Base-by-base conservation (phyloP, 306 rosid species). In the Arachis hypogaea region DNA sequence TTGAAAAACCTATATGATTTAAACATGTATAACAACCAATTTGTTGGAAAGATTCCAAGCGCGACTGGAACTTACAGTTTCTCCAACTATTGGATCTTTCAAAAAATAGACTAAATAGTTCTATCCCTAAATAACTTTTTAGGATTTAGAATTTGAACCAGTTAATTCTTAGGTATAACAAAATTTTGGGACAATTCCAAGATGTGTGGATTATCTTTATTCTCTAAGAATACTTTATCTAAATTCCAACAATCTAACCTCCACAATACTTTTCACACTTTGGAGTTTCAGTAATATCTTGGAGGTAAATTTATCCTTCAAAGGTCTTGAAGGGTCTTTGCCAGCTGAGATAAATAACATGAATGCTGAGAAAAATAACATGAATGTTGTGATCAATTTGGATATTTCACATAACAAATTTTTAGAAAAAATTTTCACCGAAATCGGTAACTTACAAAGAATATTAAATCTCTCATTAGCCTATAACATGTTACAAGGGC, bases 221-320 rank as follows among this genome's bases (percentile, higher is more conserved):
- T 36, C 45, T 43, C 73, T 85, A 44, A 46, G 63, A 66, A 46
- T 16, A 1, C 36, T 85, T 2, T 3, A 70, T 33, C 1, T 85
- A 5, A 58, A 42, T 28, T 64, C 60, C 36, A 85, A 82, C 40
- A 38, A 43, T 10, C 47, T 85, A 11, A 79, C 45, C 68, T 68
- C 76, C 43, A 8, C 7, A 18, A 49, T 84, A 28, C 88, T 82
- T 6, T 63, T 80, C 3, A 33, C 79, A 4, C 52, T 84, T 14
- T 81, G 83, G 83, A 41, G 55, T 56, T 76, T 84, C 10, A 47
- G 7, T 22, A 14, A 84, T 75, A 71, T 81, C 12, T 57, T 84
- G 72, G 33, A 7, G 22, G 9, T 81, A 4, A 55, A 70, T 69
- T 43, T 84, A 10, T 69, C 88, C 47, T 72, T 69, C 7, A 81